Conservation (phyloP, 2,329 filamentous ascomycete species). For the Teratosphaeria gauchensis region DNA sequence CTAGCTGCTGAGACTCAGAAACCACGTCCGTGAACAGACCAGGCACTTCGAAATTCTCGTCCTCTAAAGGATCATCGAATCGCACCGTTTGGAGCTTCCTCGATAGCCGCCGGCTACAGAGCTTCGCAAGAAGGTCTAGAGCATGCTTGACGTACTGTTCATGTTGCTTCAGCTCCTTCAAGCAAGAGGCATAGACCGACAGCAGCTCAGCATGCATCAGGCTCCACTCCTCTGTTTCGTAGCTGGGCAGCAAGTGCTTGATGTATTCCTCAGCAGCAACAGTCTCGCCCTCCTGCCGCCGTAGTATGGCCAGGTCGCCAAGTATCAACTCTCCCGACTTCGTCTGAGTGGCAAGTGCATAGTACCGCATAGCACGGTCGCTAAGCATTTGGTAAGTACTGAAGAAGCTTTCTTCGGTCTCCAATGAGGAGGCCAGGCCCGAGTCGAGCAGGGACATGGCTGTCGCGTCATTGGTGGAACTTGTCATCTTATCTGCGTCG, state of each 20-base stretch:
- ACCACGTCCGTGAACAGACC: constrained; percentile 36
- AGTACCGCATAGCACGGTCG: constrained; percentile 73
- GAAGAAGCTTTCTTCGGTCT: constrained; percentile 30
- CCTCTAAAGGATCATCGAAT: constrained; percentile 26
- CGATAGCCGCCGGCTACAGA: constrained; percentile 30
- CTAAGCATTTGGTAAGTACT: constrained; percentile 54
- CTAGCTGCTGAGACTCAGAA: constrained; percentile 38
- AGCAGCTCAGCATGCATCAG: constrained; percentile 74
- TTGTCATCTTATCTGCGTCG: constrained; percentile 23
- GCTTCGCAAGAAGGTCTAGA: constrained; percentile 63
- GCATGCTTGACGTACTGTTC: constrained; percentile 72
- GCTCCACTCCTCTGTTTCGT: constrained; percentile 68
- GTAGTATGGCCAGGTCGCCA: constrained; percentile 77
- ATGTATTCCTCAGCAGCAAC: constrained; percentile 67
- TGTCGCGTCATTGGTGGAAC: constrained; percentile 2
- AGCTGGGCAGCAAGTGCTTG: constrained; percentile 66
- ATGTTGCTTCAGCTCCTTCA: constrained; percentile 63
- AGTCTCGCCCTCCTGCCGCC: constrained; percentile 61
- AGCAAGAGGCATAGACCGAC: constrained; percentile 72
- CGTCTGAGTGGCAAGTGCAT: constrained; percentile 64
- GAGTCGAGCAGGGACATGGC: not conserved
- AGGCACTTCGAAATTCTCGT: constrained; percentile 22
- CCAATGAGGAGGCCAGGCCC: constrained; percentile 20
- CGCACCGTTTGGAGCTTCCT: constrained; percentile 1
- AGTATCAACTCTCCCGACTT: constrained; percentile 70